phyloP scores from a whole-genome alignment of 1,284 basidiomycete species.

The Cryptococcus floricola region DNA sequence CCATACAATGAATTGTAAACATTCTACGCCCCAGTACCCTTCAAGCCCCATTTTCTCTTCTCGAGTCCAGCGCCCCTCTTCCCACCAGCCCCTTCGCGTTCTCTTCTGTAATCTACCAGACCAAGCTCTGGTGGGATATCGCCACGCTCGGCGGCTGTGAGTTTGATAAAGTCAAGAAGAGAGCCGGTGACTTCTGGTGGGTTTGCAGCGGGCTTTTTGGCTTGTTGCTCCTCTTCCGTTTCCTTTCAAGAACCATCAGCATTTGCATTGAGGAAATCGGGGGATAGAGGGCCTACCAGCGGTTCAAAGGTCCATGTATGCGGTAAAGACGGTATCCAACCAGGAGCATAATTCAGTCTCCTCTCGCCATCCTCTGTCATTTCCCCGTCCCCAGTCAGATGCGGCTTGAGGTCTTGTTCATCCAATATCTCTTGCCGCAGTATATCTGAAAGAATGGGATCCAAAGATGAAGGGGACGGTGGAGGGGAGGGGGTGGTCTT shows the following conservation, averaged over 20 bases:
- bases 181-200: conserved; percentile 27
- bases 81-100: neutral
- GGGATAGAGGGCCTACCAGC: conserved; percentile 9
- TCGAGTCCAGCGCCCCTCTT: neutral
- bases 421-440: neutral
- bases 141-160: conserved; percentile 38
- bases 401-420: conserved; percentile 12
- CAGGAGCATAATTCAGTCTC: conserved; percentile 26
- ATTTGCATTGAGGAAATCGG: neutral
- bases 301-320: conserved; percentile 35
- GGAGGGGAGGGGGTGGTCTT: conserved; percentile 7
- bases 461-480: conserved; percentile 5
- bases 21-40: conserved; percentile 1
- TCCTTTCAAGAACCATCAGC: too few relatives aligned
- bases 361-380: neutral
- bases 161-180: conserved; percentile 44
- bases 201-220: too few relatives aligned
- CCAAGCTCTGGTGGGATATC: conserved; percentile 46
- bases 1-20: conserved; percentile 1
- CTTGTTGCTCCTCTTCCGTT: too few relatives aligned
- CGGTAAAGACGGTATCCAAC: conserved; percentile 34
- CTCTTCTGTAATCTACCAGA: conserved; percentile 38
- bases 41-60: conserved; percentile 15
- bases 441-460: conserved; percentile 4
- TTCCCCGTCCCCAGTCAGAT: neutral